A percentile compares a stretch with the other conserved stretches of the same genome.
These are phyloP conservation scores for Inonotus obliquus DNA, from an alignment of 1,284 basidiomycete species.

Conservation along the genomic window DNA sequence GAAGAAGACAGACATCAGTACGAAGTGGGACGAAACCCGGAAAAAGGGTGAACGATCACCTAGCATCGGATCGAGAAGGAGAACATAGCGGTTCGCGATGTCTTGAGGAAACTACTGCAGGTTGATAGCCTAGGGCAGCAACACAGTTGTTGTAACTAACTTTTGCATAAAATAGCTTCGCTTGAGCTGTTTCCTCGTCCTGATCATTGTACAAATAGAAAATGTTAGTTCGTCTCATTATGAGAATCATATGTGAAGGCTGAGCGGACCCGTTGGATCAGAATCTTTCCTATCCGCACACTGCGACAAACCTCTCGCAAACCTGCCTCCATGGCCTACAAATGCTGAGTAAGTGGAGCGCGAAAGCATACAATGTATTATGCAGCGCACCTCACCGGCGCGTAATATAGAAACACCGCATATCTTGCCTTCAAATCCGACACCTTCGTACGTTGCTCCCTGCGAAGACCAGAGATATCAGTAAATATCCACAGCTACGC, in stretches of 20 bases:
- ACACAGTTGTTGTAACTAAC: conserved; percentile 32
- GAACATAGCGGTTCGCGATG: conserved; percentile 86
- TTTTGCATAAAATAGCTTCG: conserved; percentile 89
- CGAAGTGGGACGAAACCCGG: not conserved
- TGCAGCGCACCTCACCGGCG: conserved; percentile 67
- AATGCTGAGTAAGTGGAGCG: not conserved
- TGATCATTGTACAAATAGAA: conserved; percentile 29
- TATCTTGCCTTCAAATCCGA: conserved; percentile 91
- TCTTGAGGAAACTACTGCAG: conserved; percentile 83
- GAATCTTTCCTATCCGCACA: conserved; percentile 88
- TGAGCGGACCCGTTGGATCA: conserved; percentile 79
- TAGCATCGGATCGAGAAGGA: conserved; percentile 97
- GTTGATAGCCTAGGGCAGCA: conserved; percentile 19
- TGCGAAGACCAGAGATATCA: conserved; percentile 27
- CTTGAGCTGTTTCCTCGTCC: conserved; percentile 89
- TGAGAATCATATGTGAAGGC: conserved; percentile 2
- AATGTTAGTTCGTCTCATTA: not conserved
- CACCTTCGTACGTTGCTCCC: conserved; percentile 82
- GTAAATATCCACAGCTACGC: not conserved
- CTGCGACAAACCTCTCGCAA: conserved; percentile 91
- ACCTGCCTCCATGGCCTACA: conserved; percentile 89
- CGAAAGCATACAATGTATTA: not conserved
- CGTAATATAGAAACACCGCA: conserved; percentile 92
- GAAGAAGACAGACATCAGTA: not conserved
- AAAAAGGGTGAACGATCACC: conserved; percentile 43